Conservation (phyloP, 257 asterid species). For the Dorcoceras hygrometricum region DNA sequence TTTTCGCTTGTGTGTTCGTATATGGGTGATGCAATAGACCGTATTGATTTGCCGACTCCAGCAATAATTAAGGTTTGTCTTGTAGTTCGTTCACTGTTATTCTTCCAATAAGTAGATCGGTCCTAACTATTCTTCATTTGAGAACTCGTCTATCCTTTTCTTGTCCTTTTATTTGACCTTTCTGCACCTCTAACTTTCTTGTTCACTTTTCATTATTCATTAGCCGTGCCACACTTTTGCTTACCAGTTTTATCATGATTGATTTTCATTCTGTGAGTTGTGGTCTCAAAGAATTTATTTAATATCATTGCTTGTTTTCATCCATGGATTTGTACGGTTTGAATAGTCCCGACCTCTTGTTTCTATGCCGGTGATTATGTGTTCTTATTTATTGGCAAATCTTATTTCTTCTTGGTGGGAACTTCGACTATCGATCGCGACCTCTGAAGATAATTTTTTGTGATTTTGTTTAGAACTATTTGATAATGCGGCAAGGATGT, state of each 20-base stretch:
- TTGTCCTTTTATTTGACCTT: neutral
- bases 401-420: too few relatives aligned
- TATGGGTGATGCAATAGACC: slow-evolving; percentile 88
- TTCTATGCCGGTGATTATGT: neutral
- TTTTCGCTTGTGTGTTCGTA: slow-evolving; percentile 87
- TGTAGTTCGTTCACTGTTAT: slow-evolving; percentile 14
- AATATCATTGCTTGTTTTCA: slow-evolving; percentile 2
- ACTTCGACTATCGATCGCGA: neutral
- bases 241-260: neutral
- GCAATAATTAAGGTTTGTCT: slow-evolving; percentile 70
- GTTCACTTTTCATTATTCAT: slow-evolving; percentile 12
- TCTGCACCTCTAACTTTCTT: slow-evolving; percentile 3
- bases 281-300: slow-evolving; percentile 3
- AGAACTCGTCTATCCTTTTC: neutral
- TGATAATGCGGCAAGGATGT: slow-evolving; percentile 5
- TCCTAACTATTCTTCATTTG: slow-evolving; percentile 2
- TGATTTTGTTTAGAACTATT: neutral
- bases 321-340: neutral
- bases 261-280: slow-evolving; percentile 2
- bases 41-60: slow-evolving; percentile 87
- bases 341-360: neutral
- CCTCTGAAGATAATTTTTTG: neutral
- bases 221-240: neutral
- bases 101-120: slow-evolving; percentile 15
- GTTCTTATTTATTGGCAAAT: neutral